phyloP scores from a whole-genome alignment of 1,284 basidiomycete species.

The Apiotrichum sp. region DNA sequence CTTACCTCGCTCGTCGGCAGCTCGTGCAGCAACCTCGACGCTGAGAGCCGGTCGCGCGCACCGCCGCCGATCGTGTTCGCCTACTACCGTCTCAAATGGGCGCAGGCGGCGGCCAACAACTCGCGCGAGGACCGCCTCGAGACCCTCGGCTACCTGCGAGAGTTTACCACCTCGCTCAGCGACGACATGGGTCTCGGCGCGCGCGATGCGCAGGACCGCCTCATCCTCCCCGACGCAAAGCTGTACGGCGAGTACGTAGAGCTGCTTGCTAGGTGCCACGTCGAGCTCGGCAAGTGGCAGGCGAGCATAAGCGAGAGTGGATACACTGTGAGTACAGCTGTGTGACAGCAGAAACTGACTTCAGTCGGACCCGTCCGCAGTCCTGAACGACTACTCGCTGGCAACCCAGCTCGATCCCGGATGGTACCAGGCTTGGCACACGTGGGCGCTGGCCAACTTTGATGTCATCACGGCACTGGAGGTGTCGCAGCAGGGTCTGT shows the following conservation, averaged over 20 bases:
- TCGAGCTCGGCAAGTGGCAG: constrained; percentile 97
- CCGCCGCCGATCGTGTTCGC: constrained; percentile 97
- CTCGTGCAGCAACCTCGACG: constrained; percentile 41
- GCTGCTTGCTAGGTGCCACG: constrained; percentile 91
- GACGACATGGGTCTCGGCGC: constrained; percentile 65
- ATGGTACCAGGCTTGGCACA: constrained; percentile 99
- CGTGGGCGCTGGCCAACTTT: constrained; percentile 95
- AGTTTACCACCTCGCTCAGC: constrained; percentile 72
- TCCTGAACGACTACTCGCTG: constrained; percentile 75
- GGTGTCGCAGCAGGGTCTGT: constrained; percentile 63
- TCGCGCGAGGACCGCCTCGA: constrained; percentile 48
- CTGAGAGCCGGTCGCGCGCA: constrained; percentile 60
- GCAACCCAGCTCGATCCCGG: constrained; percentile 87
- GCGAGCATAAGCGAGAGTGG: constrained; percentile 57
- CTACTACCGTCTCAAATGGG: constrained; percentile 96
- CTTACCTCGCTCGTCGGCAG: constrained; percentile 82
- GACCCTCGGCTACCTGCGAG: constrained; percentile 75
- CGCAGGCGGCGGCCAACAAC: constrained; percentile 53
- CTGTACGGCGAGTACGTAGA: constrained; percentile 68
- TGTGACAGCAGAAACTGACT: background rate
- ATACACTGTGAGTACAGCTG: constrained; percentile 50
- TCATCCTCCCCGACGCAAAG: constrained; percentile 55
- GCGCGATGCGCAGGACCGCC: constrained; percentile 47
- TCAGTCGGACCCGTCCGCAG: constrained; percentile 62
- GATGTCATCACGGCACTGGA: constrained; percentile 86